Percentiles rank a stretch among this genome's conserved stretches.
Evolutionary conservation across 2,329 filamentous ascomycete species (phyloP).

Genomic region (Ceratocystis papillata): DNA sequence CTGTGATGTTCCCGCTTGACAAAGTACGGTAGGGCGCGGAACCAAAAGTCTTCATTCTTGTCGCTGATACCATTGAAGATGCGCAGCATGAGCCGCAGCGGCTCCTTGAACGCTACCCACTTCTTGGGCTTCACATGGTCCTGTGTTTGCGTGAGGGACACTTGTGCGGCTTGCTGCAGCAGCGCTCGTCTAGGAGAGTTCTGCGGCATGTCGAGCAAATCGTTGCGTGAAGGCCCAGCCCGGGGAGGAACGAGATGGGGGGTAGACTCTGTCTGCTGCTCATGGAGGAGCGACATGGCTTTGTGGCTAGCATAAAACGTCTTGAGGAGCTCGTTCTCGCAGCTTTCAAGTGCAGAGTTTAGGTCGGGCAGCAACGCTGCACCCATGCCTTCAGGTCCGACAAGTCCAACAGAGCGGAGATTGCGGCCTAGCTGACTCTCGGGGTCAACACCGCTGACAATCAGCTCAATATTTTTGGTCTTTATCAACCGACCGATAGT

Average conservation of each 20-base stretch:
- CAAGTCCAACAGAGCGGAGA: constrained; percentile 70
- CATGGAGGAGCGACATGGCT: constrained; percentile 34
- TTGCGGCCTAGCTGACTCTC: constrained; percentile 65
- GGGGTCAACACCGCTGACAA: constrained; percentile 71
- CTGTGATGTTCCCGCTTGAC: constrained; percentile 52
- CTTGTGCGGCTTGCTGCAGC: constrained; percentile 63
- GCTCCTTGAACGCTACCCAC: constrained; percentile 83
- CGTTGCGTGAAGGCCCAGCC: constrained; percentile 27
- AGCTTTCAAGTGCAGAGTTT: constrained; percentile 86
- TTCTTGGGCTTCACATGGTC: constrained; percentile 50
- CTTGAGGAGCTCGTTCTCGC: constrained; percentile 86
- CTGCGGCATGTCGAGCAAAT: constrained; percentile 37
- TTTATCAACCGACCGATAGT: constrained; percentile 77
- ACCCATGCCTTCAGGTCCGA: constrained; percentile 55
- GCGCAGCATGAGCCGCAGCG: constrained; percentile 81
- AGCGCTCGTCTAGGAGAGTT: constrained; percentile 73
- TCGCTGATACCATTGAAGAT: constrained; percentile 83
- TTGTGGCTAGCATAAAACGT: constrained; percentile 64
- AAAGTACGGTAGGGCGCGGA: constrained; percentile 67
- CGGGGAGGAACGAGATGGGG: constrained; percentile 42
- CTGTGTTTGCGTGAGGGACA: constrained; percentile 46
- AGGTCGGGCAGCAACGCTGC: constrained; percentile 78
- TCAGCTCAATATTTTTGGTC: constrained; percentile 65
- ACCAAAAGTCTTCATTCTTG: constrained; percentile 94
- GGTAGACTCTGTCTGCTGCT: constrained; percentile 36